phyloP scores from a whole-genome alignment of 2,329 filamentous ascomycete genomes.

The Aspergillus ruber region DNA sequence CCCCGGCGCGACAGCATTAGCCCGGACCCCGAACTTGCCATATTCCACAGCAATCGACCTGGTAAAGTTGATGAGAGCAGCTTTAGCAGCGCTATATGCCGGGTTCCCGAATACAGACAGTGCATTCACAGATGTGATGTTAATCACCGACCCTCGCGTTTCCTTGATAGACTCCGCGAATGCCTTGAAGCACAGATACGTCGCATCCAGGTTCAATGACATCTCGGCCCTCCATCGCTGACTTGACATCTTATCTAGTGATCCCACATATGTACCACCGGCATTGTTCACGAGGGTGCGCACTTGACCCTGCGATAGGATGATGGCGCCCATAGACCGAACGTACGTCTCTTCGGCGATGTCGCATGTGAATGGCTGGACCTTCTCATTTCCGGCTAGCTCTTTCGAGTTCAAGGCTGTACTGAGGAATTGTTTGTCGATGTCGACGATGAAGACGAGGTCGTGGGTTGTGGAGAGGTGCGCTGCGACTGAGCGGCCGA shows the following conservation, averaged over 20 bases:
- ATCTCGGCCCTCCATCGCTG: conserved; percentile 13
- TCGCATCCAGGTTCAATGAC: conserved; percentile 14
- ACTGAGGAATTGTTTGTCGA: too few species aligned
- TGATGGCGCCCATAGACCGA: conserved; percentile 1
- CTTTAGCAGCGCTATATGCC: conserved; percentile 34
- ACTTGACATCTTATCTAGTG: conserved; percentile 15
- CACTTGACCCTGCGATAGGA: conserved; percentile 7
- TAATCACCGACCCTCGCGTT: conserved; percentile 10
- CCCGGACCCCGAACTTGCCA: conserved; percentile 32
- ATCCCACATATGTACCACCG: conserved; percentile 15
- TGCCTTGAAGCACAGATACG: conserved; percentile 14
- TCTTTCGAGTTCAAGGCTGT: too few species aligned
- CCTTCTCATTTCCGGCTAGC: too few species aligned
- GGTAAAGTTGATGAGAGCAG: conserved; percentile 37
- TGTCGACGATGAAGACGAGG: too few species aligned
- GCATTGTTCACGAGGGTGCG: conserved; percentile 23
- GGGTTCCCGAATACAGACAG: conserved; percentile 16
- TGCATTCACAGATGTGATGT: conserved; percentile 17
- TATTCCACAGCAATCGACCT: conserved; percentile 27
- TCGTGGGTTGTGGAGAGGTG: too few species aligned
- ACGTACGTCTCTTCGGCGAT: too few species aligned
- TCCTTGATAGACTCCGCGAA: conserved; percentile 13
- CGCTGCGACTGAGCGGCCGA: too few species aligned
- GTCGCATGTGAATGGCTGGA: too few species aligned
- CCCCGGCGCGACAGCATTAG: conserved; percentile 31